Evolutionary conservation across 2,329 filamentous ascomycete species (phyloP), one percentile per base, ranked within the genome.

Genomic region (Microdochium trichocladiopsis): DNA sequence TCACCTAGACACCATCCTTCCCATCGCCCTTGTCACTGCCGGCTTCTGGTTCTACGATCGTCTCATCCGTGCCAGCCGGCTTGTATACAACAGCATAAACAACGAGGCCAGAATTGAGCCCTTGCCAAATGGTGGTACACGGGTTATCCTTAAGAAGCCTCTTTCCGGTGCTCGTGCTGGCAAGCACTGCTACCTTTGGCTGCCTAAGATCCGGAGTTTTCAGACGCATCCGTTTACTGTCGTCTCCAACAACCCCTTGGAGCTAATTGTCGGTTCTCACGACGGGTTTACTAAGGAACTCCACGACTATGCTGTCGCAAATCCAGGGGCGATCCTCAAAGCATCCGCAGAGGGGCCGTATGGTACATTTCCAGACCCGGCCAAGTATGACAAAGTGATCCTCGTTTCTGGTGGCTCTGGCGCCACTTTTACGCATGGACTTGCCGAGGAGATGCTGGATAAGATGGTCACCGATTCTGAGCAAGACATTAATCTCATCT

Each of bases 171-270:
- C 76, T 1, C 63, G 67, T 2, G 73, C 82, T 0, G 83, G 82
- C 2, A 78, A 79, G 55, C 83, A 87, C 60, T 81, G 79, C 58
- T 86, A 84, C 59, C 64, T 87, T 25, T 86, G 81, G 80, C 75
- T 86, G 6, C 84, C 83, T 0, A 68, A 68, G 4, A 73, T 86
- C 48, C 76, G 82, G 10, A 57, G 69, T 2, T 67, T 78, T 18
- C 79, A 86, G 64, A 82, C 77, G 2, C 84, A 87, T 55, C 83
- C 83, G 0, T 86, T 86, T 57, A 86, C 82, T 2, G 79, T 86
- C 49, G 77, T 78, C 22, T 66, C 72, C 22, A 72, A 70, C 16
- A 64, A 74, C 28, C 76, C 79, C 0, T 60, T 81, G 25, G 80
- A 85, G 66, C 80, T 86, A 49, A 73, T 85, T 22, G 73, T 85